A percentile compares a stretch with the other conserved stretches of the same genome.
These are phyloP conservation scores for Capronia epimyces DNA, from an alignment of 2,329 filamentous ascomycete genomes.

Conservation along the genomic window DNA sequence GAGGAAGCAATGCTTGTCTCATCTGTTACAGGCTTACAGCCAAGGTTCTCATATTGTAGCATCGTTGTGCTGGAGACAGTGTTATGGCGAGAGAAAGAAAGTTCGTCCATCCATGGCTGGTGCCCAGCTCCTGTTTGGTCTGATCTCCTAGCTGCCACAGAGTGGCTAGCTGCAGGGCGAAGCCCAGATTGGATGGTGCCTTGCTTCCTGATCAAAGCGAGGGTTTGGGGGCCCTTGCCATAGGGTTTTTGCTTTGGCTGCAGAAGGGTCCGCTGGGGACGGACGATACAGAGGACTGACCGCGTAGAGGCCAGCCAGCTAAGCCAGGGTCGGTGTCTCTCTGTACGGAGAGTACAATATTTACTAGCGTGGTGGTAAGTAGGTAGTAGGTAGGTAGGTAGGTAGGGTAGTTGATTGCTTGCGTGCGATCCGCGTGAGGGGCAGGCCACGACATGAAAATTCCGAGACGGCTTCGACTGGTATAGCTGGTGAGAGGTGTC, in stretches of 20 bases:
- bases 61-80: not conserved
- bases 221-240: conserved; percentile 11
- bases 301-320: not conserved
- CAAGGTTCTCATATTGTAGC: not conserved
- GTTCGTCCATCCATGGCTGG: not conserved
- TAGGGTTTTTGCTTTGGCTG: conserved; percentile 14
- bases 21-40: not conserved
- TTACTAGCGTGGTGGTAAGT: too few relatives aligned
- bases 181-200: conserved; percentile 18
- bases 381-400: too few relatives aligned
- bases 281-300: too few relatives aligned
- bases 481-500: not conserved
- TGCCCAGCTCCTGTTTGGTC: conserved; percentile 1
- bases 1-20: not conserved
- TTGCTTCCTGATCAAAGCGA: conserved; percentile 18
- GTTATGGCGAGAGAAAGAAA: not conserved
- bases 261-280: conserved; percentile 2
- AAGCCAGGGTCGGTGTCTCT: too few relatives aligned
- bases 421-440: too few relatives aligned
- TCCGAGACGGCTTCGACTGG: not conserved
- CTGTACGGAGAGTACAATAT: not conserved
- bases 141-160: conserved; percentile 6
- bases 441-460: not conserved
- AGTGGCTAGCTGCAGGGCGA: conserved; percentile 12
- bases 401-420: not conserved